Conservation (phyloP, 768 basidiomycete species). For the Pisolithus albus region DNA sequence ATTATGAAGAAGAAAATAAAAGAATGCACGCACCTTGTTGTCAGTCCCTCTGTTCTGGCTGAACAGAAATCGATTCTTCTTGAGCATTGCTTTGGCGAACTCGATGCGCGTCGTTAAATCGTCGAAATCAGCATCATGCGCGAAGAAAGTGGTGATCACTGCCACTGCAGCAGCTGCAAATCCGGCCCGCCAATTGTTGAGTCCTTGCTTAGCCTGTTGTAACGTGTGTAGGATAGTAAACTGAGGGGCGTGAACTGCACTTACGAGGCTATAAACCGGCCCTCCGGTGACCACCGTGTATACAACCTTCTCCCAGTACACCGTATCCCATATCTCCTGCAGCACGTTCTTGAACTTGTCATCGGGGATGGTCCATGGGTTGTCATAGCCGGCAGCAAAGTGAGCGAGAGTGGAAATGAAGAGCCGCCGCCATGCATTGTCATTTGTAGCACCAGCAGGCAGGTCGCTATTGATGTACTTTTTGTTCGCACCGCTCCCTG, state of each 20-base stretch:
- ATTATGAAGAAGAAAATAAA: too few relatives aligned
- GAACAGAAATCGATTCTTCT: conserved; percentile 4
- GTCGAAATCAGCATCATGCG: background rate
- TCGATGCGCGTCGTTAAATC: background rate
- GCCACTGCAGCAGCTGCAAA: conserved; percentile 1
- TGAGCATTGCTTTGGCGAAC: conserved; percentile 3
- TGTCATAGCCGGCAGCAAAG: conserved; percentile 1
- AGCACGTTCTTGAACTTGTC: background rate
- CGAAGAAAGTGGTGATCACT: conserved; percentile 1
- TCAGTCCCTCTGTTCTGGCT: conserved; percentile 4
- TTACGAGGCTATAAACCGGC: conserved; percentile 1
- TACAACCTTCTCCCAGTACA: conserved; percentile 2
- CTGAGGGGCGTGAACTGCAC: background rate
- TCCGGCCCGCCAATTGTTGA: conserved; percentile 1
- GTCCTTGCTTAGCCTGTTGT: conserved; percentile 1
- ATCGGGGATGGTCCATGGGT: conserved; percentile 4
- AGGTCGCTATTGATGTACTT: conserved; percentile 8
- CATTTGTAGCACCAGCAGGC: background rate
- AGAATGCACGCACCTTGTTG: conserved; percentile 1
- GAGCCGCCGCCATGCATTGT: conserved; percentile 2
- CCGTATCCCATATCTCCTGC: conserved; percentile 5
- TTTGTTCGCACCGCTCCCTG: conserved; percentile 1
- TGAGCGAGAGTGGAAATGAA: conserved; percentile 5
- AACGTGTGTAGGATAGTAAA: background rate
- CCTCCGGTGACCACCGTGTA: background rate